Percentiles rank a stretch among this genome's conserved stretches.
Conservation (phyloP, 1,139 yeast genomes). For the Suhomyces ambrosiae region DNA sequence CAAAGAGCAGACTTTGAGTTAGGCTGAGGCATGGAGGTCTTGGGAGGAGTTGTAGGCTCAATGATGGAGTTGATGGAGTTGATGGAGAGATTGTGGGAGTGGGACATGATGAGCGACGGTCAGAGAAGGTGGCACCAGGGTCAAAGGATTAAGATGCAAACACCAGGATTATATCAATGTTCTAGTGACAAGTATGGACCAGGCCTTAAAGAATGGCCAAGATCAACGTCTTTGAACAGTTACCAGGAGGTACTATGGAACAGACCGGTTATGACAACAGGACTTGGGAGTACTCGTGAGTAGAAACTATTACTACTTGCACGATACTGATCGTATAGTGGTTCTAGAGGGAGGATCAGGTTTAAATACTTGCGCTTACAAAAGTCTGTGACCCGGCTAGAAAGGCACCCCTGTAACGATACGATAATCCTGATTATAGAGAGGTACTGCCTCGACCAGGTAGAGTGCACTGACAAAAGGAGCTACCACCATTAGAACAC, state of each 20-base stretch:
- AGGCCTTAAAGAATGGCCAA: too few relatives aligned
- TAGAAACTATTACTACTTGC: too few relatives aligned
- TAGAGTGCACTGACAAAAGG: too few relatives aligned
- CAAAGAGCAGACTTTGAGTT: slow-evolving; percentile 27
- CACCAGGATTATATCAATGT: too few relatives aligned
- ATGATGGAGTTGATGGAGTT: slow-evolving; percentile 39
- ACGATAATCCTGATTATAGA: slow-evolving; percentile 16
- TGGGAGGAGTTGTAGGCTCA: slow-evolving; percentile 48
- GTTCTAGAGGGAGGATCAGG: slow-evolving; percentile 4
- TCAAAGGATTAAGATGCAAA: neutral
- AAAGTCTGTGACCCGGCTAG: slow-evolving; percentile 8
- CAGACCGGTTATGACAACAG: too few relatives aligned
- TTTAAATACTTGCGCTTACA: slow-evolving; percentile 8
- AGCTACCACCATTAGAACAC: too few relatives aligned
- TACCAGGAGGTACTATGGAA: too few relatives aligned
- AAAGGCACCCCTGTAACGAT: slow-evolving; percentile 14
- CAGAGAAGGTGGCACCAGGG: slow-evolving; percentile 1
- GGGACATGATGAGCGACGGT: slow-evolving; percentile 20
- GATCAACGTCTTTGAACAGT: too few relatives aligned
- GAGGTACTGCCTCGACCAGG: too few relatives aligned
- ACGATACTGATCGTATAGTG: too few relatives aligned
- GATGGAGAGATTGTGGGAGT: slow-evolving; percentile 40
- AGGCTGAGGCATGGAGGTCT: slow-evolving; percentile 9
- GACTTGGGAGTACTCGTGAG: too few relatives aligned
- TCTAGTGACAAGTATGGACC: too few relatives aligned